Conservation (phyloP, 768 basidiomycete genomes). For the Lactarius pseudohatsudake region DNA sequence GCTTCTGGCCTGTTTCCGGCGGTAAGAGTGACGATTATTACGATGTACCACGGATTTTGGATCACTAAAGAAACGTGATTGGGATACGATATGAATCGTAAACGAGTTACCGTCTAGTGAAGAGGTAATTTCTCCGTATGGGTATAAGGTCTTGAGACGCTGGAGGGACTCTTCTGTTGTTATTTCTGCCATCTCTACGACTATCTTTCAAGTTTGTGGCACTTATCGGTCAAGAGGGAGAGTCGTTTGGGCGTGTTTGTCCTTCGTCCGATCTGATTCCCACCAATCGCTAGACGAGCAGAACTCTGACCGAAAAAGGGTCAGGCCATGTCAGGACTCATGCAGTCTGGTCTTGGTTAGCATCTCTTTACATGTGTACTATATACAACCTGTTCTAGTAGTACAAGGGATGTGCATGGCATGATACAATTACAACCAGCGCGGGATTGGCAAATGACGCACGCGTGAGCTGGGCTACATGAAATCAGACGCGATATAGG, state of each 20-base stretch:
- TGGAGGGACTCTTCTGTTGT: constrained; percentile 46
- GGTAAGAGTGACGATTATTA: constrained; percentile 56
- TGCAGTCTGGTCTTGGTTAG: not conserved
- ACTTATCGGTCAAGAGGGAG: not conserved
- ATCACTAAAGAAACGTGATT: constrained; percentile 28
- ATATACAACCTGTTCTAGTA: not conserved
- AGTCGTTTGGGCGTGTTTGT: constrained; percentile 20
- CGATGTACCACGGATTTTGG: constrained; percentile 57
- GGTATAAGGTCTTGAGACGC: constrained; percentile 48
- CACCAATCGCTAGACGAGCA: not conserved
- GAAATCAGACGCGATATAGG: constrained; percentile 29
- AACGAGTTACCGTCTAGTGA: constrained; percentile 26
- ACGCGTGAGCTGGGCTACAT: not conserved
- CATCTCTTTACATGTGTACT: not conserved
- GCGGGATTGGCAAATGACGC: not conserved
- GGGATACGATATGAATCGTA: constrained; percentile 2
- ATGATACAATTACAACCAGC: not conserved
- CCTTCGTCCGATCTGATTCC: not conserved
- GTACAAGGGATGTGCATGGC: not conserved
- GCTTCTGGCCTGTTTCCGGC: constrained; percentile 60
- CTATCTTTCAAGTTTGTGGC: not conserved
- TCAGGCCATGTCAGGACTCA: not conserved
- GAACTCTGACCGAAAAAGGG: not conserved
- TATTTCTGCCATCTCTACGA: constrained; percentile 33
- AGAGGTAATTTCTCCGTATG: constrained; percentile 32